These are phyloP conservation scores for Hydrangea macrophylla DNA, from an alignment of 148 eudicot species.

Conservation along the genomic window DNA sequence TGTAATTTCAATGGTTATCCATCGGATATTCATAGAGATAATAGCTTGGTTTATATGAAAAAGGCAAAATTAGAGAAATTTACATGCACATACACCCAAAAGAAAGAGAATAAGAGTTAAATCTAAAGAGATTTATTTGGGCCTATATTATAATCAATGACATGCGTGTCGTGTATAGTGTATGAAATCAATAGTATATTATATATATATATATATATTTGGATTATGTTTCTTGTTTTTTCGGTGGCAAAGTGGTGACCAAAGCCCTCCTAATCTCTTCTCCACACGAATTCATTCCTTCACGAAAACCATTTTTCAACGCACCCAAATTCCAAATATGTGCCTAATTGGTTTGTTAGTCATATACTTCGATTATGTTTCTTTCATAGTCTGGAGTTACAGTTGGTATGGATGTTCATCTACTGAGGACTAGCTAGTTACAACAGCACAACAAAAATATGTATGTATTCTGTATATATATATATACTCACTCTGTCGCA, in stretches of 20 bases:
- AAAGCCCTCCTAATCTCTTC: conserved; percentile 10
- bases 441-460: neutral
- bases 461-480: neutral
- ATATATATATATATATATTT: neutral
- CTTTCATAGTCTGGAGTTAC: neutral
- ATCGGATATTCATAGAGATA: no score
- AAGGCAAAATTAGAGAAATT: no score
- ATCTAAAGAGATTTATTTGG: no score
- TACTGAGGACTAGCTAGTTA: conserved; percentile 2
- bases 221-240: no score
- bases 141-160: no score
- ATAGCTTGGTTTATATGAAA: no score
- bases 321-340: neutral
- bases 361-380: neutral
- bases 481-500: no score
- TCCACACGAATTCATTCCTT: conserved; percentile 12
- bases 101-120: no score
- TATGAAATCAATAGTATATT: neutral
- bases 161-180: neutral
- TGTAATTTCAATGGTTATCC: no score
- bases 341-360: neutral
- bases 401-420: conserved; percentile 14
- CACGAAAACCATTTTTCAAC: neutral
- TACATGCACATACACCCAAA: no score
- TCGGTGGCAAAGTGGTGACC: neutral